A percentile compares a stretch with the other conserved stretches of the same genome.
phyloP scores from a whole-genome alignment of 768 basidiomycete species.

The Russula brevipes region DNA sequence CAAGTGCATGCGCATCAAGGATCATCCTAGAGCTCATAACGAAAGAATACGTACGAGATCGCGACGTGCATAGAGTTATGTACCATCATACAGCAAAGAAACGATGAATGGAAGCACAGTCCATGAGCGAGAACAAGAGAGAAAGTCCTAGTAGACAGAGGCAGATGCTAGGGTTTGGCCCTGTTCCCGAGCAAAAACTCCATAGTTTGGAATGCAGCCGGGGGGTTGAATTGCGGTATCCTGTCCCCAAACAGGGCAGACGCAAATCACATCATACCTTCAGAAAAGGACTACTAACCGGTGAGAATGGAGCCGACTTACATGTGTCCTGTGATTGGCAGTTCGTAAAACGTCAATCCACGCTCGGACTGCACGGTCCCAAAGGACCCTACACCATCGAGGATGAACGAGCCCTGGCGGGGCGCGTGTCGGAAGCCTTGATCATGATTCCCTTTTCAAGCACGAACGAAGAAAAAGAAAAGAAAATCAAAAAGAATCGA shows the following conservation, averaged over 20 bases:
- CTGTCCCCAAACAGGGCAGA: neutral
- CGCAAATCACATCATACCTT: neutral
- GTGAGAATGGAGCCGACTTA: neutral
- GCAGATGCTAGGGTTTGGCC: neutral
- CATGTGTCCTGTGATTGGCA: constrained; percentile 25
- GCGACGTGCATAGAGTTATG: too few relatives aligned
- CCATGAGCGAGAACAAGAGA: neutral
- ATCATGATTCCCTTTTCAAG: constrained; percentile 16
- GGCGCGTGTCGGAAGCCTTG: constrained; percentile 23
- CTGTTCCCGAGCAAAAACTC: constrained; percentile 17
- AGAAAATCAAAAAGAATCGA: neutral
- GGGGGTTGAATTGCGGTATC: constrained; percentile 23
- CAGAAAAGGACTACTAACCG: neutral
- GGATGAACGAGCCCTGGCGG: constrained; percentile 14
- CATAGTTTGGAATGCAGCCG: constrained; percentile 22
- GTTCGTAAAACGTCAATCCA: constrained; percentile 22
- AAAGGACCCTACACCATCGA: constrained; percentile 20
- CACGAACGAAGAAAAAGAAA: neutral
- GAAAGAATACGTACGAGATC: too few relatives aligned
- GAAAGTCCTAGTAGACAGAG: neutral
- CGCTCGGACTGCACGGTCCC: constrained; percentile 25
- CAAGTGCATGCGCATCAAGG: neutral
- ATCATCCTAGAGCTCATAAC: neutral
- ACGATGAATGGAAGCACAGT: neutral
- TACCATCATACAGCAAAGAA: neutral